Percentiles rank a stretch among this genome's conserved stretches.
Evolutionary conservation across 805 yeast species (phyloP).

Genomic region (Starmerella bombicola): DNA sequence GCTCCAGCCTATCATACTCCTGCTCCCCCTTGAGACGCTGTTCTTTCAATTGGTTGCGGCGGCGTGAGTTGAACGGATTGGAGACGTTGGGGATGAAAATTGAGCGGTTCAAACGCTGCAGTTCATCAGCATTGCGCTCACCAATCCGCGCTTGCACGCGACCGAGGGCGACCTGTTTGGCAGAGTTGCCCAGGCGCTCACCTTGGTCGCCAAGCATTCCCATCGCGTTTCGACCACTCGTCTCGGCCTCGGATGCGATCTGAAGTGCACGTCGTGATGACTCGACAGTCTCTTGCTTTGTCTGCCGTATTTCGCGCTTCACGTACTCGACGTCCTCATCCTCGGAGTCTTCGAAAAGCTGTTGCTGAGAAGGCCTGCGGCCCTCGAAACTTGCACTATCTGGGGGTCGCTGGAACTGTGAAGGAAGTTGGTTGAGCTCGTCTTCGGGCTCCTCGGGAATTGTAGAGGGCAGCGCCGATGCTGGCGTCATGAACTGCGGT

Average conservation of each 20-base stretch:
- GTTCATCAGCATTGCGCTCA: conserved; percentile 66
- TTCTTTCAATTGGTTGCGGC: conserved; percentile 63
- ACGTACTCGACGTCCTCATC: conserved; percentile 84
- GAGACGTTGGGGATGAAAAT: conserved; percentile 67
- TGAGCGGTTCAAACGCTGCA: conserved; percentile 66
- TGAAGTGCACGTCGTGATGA: conserved; percentile 73
- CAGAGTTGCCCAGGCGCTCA: conserved; percentile 69
- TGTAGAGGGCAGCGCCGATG: neutral
- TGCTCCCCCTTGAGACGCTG: conserved; percentile 50
- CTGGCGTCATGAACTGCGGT: conserved; percentile 2
- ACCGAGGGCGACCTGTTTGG: conserved; percentile 61
- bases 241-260: conserved; percentile 60
- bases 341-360: conserved; percentile 31
- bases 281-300: conserved; percentile 76
- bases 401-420: conserved; percentile 8
- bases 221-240: conserved; percentile 64
- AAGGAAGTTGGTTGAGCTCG: conserved; percentile 21
- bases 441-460: conserved; percentile 9
- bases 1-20: conserved; percentile 46
- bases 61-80: conserved; percentile 80
- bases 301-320: conserved; percentile 67
- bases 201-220: conserved; percentile 93
- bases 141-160: conserved; percentile 73
- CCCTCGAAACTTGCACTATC: neutral
- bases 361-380: conserved; percentile 7